phyloP scores from a whole-genome alignment of 2,329 filamentous ascomycete genomes.

The Beauveria rudraprayagi region DNA sequence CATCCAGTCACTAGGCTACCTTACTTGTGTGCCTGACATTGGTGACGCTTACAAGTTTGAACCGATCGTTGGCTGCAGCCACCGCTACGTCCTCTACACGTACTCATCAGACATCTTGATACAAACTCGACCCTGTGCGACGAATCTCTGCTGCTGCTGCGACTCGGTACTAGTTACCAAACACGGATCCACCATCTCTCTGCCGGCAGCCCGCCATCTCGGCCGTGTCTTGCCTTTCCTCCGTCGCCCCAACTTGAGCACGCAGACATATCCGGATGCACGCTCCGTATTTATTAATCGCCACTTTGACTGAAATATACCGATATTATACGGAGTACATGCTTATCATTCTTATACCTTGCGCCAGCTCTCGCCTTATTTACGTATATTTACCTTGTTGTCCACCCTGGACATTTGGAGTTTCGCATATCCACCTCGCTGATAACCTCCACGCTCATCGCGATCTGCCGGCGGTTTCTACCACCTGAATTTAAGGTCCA shows the following conservation, averaged over 20 bases:
- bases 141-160: background rate
- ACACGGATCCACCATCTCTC: background rate
- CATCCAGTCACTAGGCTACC: background rate
- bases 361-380: background rate
- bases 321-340: background rate
- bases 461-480: background rate
- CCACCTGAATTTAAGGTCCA: background rate
- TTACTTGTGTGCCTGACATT: background rate
- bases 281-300: background rate
- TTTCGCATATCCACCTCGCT: background rate
- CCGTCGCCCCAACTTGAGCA: background rate
- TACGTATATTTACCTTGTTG: background rate
- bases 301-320: too few relatives aligned
- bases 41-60: background rate
- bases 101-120: background rate
- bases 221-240: background rate
- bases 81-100: background rate
- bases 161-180: background rate
- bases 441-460: background rate
- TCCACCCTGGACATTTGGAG: background rate
- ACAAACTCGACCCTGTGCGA: background rate
- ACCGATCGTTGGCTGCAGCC: background rate
- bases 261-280: background rate
- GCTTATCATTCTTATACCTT: background rate
- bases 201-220: background rate